Conservation (phyloP, 148 eudicot genomes). For the Silene uniflora region DNA sequence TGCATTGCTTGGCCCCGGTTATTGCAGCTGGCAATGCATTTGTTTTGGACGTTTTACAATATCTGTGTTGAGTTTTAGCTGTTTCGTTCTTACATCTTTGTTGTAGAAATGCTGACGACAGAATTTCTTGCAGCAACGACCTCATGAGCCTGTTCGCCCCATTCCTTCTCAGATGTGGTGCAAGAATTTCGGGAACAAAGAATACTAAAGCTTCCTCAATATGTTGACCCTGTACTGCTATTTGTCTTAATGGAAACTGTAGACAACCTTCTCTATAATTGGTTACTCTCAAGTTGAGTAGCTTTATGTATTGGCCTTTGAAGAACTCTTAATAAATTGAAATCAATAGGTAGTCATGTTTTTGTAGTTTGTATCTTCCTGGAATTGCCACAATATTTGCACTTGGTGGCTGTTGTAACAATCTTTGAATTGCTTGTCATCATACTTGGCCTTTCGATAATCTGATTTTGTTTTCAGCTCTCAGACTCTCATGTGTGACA, state of each 20-base stretch:
- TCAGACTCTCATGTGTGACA: not conserved
- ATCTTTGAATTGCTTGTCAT: not conserved
- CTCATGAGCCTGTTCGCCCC: constrained; percentile 80
- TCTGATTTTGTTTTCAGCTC: not conserved
- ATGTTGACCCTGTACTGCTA: constrained; percentile 15
- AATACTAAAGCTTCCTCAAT: constrained; percentile 39
- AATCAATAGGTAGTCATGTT: not conserved
- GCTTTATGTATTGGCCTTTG: not conserved
- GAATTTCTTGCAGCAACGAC: constrained; percentile 75
- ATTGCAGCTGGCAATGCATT: not conserved
- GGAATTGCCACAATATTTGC: not conserved
- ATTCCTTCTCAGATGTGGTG: constrained; percentile 98
- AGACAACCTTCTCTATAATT: not conserved
- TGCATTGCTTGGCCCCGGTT: not conserved
- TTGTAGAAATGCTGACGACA: constrained; percentile 12
- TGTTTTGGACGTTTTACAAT: not conserved
- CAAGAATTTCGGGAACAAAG: constrained; percentile 96
- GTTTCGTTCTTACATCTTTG: constrained; percentile 1
- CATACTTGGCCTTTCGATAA: not conserved
- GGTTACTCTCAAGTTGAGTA: not conserved
- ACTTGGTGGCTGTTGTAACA: not conserved
- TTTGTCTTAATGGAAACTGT: not conserved
- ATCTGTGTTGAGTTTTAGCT: constrained; percentile 3
- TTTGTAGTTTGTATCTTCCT: not conserved
- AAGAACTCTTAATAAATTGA: not conserved